Evolutionary conservation across 352 stramenopile genomes (phyloP), one percentile per base, ranked within the genome.

Genomic region (Globisporangium spiculum): DNA sequence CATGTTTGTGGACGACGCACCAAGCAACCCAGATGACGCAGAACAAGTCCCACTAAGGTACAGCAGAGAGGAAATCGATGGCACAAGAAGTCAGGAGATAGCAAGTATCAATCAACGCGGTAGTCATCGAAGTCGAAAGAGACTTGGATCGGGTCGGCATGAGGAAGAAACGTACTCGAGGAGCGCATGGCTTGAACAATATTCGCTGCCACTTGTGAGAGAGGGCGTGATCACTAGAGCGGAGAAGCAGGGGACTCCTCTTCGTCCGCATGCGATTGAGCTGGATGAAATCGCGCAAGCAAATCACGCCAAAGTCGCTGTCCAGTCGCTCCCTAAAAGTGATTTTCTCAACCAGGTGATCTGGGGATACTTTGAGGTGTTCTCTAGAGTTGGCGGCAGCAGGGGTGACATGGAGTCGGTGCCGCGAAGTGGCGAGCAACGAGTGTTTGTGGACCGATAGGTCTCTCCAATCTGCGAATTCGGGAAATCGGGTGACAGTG

Each of bases 1-100:
- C 44, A 74, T 73, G 72, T 61, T 77, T 38, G 69, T 50, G 2
- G 50, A 70, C 5, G 69, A 64, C 8, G 32, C 27, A n/a, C 53
- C 53, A 6, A 16, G 7, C 30, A 20, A 16, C 34, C n/a, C 9
- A 24, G 58, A 50, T 10, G 60, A 56, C 6, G n/a, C n/a, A 24
- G 14, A 20, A 3, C 16, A 30, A 27, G 52, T 27, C 1, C 9
- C 22, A 2, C 4, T 22, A 9, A 24, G 59, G 18, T 30, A n/a
- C 26, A n/a, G 3, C 52, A 18, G 22, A 32, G 52, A 56, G n/a
- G 3, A 32, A 22, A 3, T 24, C 1, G n/a, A 8, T 12, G 50
- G 50, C 10, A 4, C 22, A 18, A 5, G 1, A 4, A 56, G 5
- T 20, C n/a, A 18, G n/a, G 18, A 56, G 9, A 16, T 24, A 26